These are phyloP conservation scores for Globisporangium megalacanthum DNA, from an alignment of 352 stramenopile species.

Conservation along the genomic window DNA sequence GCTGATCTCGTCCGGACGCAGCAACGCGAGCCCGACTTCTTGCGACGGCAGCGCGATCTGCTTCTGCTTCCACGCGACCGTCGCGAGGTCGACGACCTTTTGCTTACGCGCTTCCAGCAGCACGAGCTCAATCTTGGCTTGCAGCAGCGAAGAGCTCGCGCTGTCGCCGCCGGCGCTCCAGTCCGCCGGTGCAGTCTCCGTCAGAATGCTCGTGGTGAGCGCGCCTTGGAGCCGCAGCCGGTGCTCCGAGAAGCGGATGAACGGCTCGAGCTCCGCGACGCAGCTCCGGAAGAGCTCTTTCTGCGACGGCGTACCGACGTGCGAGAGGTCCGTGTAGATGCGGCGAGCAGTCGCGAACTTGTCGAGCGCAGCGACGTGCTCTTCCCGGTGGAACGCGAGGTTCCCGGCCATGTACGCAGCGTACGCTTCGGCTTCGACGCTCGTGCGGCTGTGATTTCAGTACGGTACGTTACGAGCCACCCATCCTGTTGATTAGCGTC, in stretches of 20 bases:
- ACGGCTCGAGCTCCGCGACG: slow-evolving; percentile 72
- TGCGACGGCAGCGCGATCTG: slow-evolving; percentile 64
- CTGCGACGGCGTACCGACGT: slow-evolving; percentile 77
- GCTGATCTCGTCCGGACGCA: slow-evolving; percentile 70
- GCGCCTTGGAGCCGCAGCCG: slow-evolving; percentile 58
- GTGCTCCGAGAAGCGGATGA: slow-evolving; percentile 85
- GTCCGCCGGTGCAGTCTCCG: slow-evolving; percentile 36
- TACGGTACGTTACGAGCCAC: not conserved
- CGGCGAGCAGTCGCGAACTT: slow-evolving; percentile 73
- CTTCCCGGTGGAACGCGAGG: slow-evolving; percentile 84
- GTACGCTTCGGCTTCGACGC: slow-evolving; percentile 86
- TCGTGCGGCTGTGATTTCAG: slow-evolving; percentile 46
- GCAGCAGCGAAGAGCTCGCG: slow-evolving; percentile 65
- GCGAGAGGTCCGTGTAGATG: slow-evolving; percentile 81
- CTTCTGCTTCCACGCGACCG: slow-evolving; percentile 78
- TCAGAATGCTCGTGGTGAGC: slow-evolving; percentile 23
- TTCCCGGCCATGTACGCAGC: slow-evolving; percentile 86
- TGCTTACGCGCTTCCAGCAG: slow-evolving; percentile 80
- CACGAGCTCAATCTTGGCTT: slow-evolving; percentile 83
- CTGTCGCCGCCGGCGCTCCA: slow-evolving; percentile 56
- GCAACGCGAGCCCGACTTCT: slow-evolving; percentile 58
- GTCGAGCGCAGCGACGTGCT: slow-evolving; percentile 75
- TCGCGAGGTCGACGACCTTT: slow-evolving; percentile 78
- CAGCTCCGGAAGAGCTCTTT: slow-evolving; percentile 71
- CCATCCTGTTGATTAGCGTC: not conserved